These are phyloP conservation scores for Furcasterigmium furcatum DNA, from an alignment of 2,329 filamentous ascomycete species.

Conservation along the genomic window DNA sequence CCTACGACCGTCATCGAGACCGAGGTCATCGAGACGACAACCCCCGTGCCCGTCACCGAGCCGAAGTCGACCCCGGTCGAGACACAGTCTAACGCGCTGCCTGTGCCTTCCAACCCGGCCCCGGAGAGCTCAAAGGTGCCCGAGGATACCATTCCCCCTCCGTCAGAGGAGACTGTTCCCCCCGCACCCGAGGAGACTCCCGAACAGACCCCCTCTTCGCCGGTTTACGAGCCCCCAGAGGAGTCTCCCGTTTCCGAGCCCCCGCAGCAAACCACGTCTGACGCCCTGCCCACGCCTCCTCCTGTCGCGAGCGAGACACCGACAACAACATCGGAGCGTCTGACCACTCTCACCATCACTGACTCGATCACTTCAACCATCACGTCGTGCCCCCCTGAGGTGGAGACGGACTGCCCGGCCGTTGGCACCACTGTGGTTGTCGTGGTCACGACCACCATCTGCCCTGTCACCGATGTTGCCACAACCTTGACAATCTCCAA, in stretches of 20 bases:
- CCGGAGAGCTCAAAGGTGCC: too few species aligned
- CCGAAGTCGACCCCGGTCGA: not conserved
- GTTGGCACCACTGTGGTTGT: not conserved
- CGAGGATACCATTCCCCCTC: too few species aligned
- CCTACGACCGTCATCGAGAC: constrained; percentile 17
- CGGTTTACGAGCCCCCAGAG: not conserved
- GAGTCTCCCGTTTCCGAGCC: constrained; percentile 1
- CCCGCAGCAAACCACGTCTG: not conserved
- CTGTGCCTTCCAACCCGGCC: not conserved
- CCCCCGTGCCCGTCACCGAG: not conserved
- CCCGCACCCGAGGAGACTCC: constrained; percentile 2
- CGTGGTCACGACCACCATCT: constrained; percentile 41
- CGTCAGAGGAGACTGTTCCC: too few species aligned
- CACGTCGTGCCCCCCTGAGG: constrained; percentile 20
- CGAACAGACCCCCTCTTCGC: constrained; percentile 6
- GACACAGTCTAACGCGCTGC: not conserved
- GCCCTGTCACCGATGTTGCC: constrained; percentile 19
- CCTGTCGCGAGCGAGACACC: not conserved
- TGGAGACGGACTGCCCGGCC: constrained; percentile 17
- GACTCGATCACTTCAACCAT: constrained; percentile 22
- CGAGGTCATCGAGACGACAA: constrained; percentile 1
- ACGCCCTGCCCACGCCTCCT: not conserved
- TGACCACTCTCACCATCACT: constrained; percentile 16
- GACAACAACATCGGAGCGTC: constrained; percentile 10
- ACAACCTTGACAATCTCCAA: constrained; percentile 5